Base-by-base conservation (phyloP, 2,329 filamentous ascomycete genomes). In the Sordariomycetes sp. region DNA sequence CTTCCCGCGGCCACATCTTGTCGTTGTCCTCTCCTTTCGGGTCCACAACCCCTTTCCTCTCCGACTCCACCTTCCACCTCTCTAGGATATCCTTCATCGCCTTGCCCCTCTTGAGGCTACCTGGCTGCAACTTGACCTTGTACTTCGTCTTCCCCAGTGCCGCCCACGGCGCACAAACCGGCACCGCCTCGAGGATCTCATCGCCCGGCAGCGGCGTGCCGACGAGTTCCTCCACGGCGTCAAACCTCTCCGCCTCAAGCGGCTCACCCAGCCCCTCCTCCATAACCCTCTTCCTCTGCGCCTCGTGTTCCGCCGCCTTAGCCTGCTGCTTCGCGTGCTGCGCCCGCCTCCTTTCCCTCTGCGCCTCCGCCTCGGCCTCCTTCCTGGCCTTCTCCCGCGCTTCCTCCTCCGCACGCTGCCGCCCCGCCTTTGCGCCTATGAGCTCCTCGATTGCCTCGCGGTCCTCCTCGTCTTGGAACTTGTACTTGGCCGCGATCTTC, bases 41-140 rank as follows among this genome's bases (percentile, higher is more conserved):
- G 66, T 89, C 86, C 1, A 87, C 68, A 25, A 79, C 79, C 6
- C 77, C 77, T 67, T 81, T 85, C 67, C 74, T 79, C 10, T 67
- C 70, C 7, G 84, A 81, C 55, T 85, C 90, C 22, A 78, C 71
- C 62, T 87, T 80, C 92, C 93, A 97, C 60, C 82, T 81, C 54
- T 86, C 84, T n/a, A 97, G 72, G 35, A 97, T 87, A 71, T 97
- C 93, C 69, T 89, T 90, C 54, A 96, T 85, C 0, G 91, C 92
- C 70, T 97, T 97, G 11, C 94, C 93, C 74, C 96, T 96, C 79
- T 97, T 99, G 62, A 87, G 80, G 0, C 85, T 74, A 0, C 94
- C 94, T 0, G 94, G 94, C 72, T 97, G 94, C 65, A 99, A 72
- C 76, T 99, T 99, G 58, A 86, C 89, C 72, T 95, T 95, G 77